These are phyloP conservation scores for Mollisia scopiformis DNA, from an alignment of 2,329 filamentous ascomycete species.

Conservation along the genomic window DNA sequence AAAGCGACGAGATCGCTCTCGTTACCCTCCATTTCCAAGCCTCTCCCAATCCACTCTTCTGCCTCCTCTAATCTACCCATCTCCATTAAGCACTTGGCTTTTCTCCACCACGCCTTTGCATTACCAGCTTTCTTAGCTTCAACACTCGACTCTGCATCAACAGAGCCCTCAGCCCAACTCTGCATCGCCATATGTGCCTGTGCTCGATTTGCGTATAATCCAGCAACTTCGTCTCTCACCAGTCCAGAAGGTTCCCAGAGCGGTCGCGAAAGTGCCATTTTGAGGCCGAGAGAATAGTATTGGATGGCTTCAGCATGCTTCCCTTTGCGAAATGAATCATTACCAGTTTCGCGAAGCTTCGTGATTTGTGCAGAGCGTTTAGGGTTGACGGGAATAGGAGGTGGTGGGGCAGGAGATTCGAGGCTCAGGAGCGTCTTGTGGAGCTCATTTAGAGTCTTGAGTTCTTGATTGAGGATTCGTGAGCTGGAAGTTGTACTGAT, in stretches of 20 bases:
- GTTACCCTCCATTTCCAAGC: slow-evolving; percentile 80
- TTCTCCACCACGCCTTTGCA: slow-evolving; percentile 92
- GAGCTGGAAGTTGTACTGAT: slow-evolving; percentile 56
- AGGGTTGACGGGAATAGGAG: slow-evolving; percentile 88
- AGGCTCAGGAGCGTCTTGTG: slow-evolving; percentile 74
- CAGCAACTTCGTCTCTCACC: slow-evolving; percentile 81
- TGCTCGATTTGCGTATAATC: slow-evolving; percentile 82
- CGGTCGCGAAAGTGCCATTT: slow-evolving; percentile 84
- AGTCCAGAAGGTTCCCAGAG: slow-evolving; percentile 86
- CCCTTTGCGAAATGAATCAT: slow-evolving; percentile 79
- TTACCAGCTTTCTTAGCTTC: slow-evolving; percentile 87
- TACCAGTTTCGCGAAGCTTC: slow-evolving; percentile 90
- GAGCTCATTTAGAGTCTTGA: slow-evolving; percentile 76
- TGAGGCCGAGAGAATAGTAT: slow-evolving; percentile 82
- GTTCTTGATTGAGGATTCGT: slow-evolving; percentile 61
- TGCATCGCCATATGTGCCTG: slow-evolving; percentile 86
- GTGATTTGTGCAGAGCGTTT: slow-evolving; percentile 86
- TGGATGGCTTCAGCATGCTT: slow-evolving; percentile 75
- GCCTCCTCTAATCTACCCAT: slow-evolving; percentile 90
- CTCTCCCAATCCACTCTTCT: slow-evolving; percentile 73
- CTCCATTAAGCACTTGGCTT: slow-evolving; percentile 83
- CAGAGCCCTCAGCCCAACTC: slow-evolving; percentile 82
- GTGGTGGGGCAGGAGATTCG: slow-evolving; percentile 71
- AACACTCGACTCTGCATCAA: slow-evolving; percentile 86
- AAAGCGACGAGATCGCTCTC: slow-evolving; percentile 65